Evolutionary conservation across 495 filamentous ascomycete species (phyloP).

Genomic region (Trichoderma virens): DNA sequence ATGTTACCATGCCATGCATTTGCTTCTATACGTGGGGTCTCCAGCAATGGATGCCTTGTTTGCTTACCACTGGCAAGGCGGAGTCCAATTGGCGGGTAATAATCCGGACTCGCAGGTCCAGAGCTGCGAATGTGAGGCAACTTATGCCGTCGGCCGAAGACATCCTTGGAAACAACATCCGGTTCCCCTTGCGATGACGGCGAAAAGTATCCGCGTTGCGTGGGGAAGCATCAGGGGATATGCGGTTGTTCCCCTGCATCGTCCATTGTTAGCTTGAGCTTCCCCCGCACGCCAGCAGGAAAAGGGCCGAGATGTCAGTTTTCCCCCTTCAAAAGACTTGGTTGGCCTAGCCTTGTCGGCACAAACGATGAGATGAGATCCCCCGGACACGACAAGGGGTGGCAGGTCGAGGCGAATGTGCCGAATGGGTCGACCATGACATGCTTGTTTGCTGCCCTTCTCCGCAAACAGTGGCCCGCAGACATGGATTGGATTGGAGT

Average conservation of each 20-base stretch:
- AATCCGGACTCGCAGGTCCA: not conserved
- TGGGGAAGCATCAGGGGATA: not conserved
- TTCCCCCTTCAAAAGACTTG: not conserved
- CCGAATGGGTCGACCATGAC: not conserved
- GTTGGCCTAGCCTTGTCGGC: not conserved
- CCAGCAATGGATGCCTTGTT: not conserved
- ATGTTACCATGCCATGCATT: slow-evolving; percentile 1
- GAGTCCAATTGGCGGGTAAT: not conserved
- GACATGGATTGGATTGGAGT: slow-evolving; percentile 3
- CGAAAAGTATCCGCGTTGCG: not conserved
- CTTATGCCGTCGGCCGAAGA: not conserved
- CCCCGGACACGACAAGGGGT: not conserved
- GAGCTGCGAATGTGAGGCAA: not conserved
- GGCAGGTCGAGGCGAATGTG: not conserved
- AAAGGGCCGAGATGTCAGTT: not conserved
- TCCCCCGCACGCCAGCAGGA: not conserved
- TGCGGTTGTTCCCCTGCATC: not conserved
- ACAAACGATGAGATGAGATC: not conserved
- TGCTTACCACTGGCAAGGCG: not conserved
- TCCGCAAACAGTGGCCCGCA: not conserved
- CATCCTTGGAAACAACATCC: too few relatives aligned
- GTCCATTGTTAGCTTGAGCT: not conserved
- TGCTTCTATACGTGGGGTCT: not conserved
- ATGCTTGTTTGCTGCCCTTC: not conserved
- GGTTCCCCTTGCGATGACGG: not conserved